A percentile compares a stretch with the other conserved stretches of the same genome.
Conservation (phyloP, 2,329 filamentous ascomycete genomes). For the Bipolaris oryzae region DNA sequence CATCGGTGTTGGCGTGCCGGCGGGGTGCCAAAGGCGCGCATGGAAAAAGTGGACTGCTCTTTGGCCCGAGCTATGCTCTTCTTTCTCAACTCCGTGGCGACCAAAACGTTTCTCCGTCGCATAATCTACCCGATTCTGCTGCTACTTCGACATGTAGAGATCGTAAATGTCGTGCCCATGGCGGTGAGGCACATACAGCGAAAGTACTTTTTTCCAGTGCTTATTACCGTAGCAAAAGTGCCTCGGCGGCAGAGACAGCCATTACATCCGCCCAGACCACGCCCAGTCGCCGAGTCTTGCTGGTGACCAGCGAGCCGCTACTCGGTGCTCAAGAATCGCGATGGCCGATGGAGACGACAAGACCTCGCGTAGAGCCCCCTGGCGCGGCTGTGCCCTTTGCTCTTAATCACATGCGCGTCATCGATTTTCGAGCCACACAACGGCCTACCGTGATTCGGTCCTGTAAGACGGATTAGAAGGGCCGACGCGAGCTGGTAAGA, state of each 20-base stretch:
- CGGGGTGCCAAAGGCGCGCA: constrained; percentile 2
- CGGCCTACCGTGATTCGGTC: not conserved
- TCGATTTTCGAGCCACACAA: constrained; percentile 6
- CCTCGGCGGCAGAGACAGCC: not conserved
- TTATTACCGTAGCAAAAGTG: not conserved
- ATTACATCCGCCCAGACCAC: constrained; percentile 11
- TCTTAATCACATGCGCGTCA: constrained; percentile 10
- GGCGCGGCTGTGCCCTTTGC: constrained; percentile 5
- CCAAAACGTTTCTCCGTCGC: not conserved
- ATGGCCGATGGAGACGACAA: constrained; percentile 10
- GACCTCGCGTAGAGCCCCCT: constrained; percentile 11
- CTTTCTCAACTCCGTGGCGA: not conserved
- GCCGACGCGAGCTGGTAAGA: constrained; percentile 2
- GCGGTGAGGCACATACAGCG: not conserved
- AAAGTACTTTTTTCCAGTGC: not conserved
- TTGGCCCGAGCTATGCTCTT: constrained; percentile 11
- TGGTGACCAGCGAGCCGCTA: not conserved
- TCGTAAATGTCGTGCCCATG: not conserved
- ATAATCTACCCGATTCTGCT: not conserved
- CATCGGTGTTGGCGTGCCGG: constrained; percentile 22
- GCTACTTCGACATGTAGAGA: not conserved
- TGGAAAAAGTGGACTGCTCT: constrained; percentile 1
- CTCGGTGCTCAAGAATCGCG: constrained; percentile 8
- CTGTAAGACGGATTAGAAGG: constrained; percentile 6
- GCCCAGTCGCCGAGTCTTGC: constrained; percentile 14